Conservation (phyloP, 2,329 filamentous ascomycete species). For the Ilyonectria destructans region DNA sequence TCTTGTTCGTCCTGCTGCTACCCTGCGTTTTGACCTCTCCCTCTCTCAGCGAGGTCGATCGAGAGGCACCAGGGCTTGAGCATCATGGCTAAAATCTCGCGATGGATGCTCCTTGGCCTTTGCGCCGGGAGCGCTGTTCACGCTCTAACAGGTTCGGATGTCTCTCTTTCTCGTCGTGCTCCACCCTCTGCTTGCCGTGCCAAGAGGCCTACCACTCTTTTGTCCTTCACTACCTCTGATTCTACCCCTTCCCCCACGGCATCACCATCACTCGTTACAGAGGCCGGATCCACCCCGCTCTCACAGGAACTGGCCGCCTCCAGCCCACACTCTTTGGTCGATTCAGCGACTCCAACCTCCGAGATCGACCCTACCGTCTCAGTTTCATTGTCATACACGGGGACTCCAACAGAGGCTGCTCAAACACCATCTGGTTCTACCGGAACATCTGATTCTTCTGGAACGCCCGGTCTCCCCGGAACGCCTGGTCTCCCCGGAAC, state of each 20-base stretch:
- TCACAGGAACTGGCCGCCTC: slow-evolving; percentile 26
- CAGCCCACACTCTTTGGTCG: not conserved
- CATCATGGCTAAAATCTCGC: slow-evolving; percentile 19
- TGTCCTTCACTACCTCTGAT: not conserved
- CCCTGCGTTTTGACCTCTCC: not conserved
- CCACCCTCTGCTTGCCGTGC: slow-evolving; percentile 13
- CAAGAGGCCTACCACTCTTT: slow-evolving; percentile 11
- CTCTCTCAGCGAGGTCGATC: slow-evolving; percentile 4
- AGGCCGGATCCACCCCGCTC: not conserved
- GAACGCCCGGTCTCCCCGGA: not conserved
- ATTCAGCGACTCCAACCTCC: not conserved
- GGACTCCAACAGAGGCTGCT: not conserved
- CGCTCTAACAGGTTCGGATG: slow-evolving; percentile 26
- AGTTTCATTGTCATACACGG: not conserved
- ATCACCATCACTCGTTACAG: not conserved
- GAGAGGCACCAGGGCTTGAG: slow-evolving; percentile 17
- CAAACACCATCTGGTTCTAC: not conserved
- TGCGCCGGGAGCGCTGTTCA: slow-evolving; percentile 18
- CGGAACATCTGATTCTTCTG: not conserved
- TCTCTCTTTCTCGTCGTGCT: slow-evolving; percentile 14
- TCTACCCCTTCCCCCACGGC: not conserved
- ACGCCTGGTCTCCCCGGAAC: not conserved
- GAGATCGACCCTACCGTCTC: not conserved
- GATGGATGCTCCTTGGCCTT: slow-evolving; percentile 24
- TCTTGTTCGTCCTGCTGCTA: not conserved